Evolutionary conservation across 352 stramenopile species (phyloP).

Genomic region (Saprolegnia parasitica): DNA sequence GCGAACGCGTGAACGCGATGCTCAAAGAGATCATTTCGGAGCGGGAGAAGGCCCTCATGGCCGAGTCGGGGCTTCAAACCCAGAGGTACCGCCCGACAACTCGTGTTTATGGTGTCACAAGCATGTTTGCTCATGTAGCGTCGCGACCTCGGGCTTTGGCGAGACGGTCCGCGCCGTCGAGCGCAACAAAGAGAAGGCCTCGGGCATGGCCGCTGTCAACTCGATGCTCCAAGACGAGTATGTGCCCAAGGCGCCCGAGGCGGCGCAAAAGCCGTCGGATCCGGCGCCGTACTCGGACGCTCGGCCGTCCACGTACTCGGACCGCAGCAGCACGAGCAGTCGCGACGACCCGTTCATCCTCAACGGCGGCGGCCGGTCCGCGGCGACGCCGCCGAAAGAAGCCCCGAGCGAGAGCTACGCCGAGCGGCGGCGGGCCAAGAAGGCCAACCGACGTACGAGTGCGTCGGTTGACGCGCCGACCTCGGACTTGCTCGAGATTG

Average conservation of each 20-base stretch:
- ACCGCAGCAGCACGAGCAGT: neutral
- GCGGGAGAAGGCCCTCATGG: conserved; percentile 72
- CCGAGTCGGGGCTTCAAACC: conserved; percentile 57
- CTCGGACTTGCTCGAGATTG: conserved; percentile 6
- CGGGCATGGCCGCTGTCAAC: conserved; percentile 62
- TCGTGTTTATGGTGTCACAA: conserved; percentile 37
- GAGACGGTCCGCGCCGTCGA: conserved; percentile 62
- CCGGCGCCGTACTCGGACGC: conserved; percentile 74
- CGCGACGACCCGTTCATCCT: conserved; percentile 24
- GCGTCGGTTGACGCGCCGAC: neutral
- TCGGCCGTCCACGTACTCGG: conserved; percentile 28
- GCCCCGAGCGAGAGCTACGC: conserved; percentile 24
- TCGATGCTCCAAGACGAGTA: conserved; percentile 80
- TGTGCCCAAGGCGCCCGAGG: conserved; percentile 36
- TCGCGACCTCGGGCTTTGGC: conserved; percentile 58
- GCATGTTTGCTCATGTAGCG: conserved; percentile 36
- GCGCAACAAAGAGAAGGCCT: conserved; percentile 54
- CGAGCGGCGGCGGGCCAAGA: conserved; percentile 15
- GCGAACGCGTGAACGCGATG: conserved; percentile 85
- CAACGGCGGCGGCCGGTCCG: neutral
- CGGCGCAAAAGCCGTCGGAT: conserved; percentile 31
- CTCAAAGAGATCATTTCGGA: conserved; percentile 81
- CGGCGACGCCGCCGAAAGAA: neutral
- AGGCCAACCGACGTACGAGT: conserved; percentile 2
- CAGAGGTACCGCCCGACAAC: conserved; percentile 10